phyloP scores from a whole-genome alignment of 768 basidiomycete genomes.

The Pleurotus giganteus region DNA sequence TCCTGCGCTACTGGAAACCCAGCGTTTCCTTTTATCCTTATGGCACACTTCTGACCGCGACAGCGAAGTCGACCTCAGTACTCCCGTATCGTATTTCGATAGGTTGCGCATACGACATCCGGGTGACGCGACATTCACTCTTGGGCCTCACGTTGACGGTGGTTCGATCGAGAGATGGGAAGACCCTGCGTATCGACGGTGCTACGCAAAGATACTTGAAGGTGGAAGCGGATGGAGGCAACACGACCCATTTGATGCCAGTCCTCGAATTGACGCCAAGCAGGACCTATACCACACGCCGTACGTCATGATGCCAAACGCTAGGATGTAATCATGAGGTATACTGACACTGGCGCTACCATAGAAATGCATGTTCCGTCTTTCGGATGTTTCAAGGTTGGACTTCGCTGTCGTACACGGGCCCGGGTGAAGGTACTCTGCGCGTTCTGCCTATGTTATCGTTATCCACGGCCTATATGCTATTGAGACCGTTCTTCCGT shows the following conservation, averaged over 20 bases:
- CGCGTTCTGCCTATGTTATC: slow-evolving; percentile 57
- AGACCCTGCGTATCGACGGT: slow-evolving; percentile 38
- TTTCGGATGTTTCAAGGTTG: slow-evolving; percentile 61
- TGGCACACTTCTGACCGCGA: slow-evolving; percentile 51
- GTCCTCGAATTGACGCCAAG: slow-evolving; percentile 44
- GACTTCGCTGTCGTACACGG: slow-evolving; percentile 52
- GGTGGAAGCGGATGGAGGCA: slow-evolving; percentile 41
- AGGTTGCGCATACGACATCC: slow-evolving; percentile 71
- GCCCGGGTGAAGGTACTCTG: slow-evolving; percentile 60
- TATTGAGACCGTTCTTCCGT: slow-evolving; percentile 68
- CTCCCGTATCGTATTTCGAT: slow-evolving; percentile 76
- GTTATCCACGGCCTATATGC: slow-evolving; percentile 55
- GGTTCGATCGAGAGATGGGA: slow-evolving; percentile 59
- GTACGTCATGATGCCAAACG: slow-evolving; percentile 40
- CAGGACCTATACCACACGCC: slow-evolving; percentile 63
- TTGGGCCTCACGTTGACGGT: slow-evolving; percentile 61
- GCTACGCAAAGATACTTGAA: slow-evolving; percentile 42
- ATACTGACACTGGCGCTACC: slow-evolving; percentile 10
- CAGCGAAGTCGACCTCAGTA: slow-evolving; percentile 44
- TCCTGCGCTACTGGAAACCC: slow-evolving; percentile 53
- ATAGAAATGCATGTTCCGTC: slow-evolving; percentile 50
- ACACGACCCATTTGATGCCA: slow-evolving; percentile 51
- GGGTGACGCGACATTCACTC: slow-evolving; percentile 63
- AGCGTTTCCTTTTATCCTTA: slow-evolving; percentile 53
- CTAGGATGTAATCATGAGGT: not conserved